A percentile compares a stretch with the other conserved stretches of the same genome.
phyloP scores from a whole-genome alignment of 331 rosid species.

The Malus hybrid region DNA sequence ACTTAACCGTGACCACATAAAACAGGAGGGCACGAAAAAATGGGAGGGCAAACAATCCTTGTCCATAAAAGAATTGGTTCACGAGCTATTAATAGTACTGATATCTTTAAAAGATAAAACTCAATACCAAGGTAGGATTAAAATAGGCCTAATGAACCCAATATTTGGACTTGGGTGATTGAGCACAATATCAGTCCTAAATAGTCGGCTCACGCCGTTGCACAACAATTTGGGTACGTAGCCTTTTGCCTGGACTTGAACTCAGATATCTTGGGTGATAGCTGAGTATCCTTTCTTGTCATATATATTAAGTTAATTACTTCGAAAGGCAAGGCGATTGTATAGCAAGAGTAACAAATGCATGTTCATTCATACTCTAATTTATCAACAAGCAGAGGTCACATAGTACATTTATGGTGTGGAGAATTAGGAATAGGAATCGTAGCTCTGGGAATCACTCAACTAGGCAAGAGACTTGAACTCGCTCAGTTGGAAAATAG shows the following conservation, averaged over 20 bases:
- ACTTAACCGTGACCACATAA: no score
- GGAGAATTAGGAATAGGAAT: no score
- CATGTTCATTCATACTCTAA: background rate
- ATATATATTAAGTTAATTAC: background rate
- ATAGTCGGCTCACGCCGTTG: background rate
- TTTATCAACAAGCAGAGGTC: background rate
- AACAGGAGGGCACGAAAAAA: no score
- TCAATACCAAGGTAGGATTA: no score
- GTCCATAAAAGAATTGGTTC: background rate
- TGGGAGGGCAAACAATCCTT: no score
- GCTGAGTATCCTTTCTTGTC: background rate
- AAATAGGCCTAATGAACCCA: background rate
- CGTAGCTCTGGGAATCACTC: no score
- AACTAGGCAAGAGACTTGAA: constrained; percentile 1
- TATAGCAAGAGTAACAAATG: background rate
- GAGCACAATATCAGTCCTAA: background rate
- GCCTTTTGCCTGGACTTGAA: background rate
- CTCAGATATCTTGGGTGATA: background rate
- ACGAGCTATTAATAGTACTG: background rate
- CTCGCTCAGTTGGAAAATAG: background rate
- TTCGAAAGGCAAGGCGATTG: background rate
- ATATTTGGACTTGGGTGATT: background rate
- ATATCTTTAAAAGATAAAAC: background rate
- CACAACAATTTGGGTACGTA: no score
- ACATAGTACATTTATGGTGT: background rate